A percentile compares a stretch with the other conserved stretches of the same genome.
phyloP scores from a whole-genome alignment of 2,329 filamentous ascomycete genomes.

The Fusarium clavum region DNA sequence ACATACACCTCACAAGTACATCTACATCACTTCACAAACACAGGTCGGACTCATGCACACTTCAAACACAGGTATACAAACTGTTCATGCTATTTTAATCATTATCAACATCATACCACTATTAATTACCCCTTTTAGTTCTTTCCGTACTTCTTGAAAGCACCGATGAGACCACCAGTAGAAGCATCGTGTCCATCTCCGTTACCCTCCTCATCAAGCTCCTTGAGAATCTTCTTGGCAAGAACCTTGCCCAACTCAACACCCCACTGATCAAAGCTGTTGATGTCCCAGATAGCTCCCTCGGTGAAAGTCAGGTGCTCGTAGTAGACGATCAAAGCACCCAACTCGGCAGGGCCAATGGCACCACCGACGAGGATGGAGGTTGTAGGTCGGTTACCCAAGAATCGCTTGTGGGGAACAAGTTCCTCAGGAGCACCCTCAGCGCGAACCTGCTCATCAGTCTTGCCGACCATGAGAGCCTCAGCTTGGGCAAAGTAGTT shows the following conservation, averaged over 20 bases:
- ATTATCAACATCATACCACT: conserved; percentile 30
- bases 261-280: conserved; percentile 99
- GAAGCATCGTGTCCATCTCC: conserved; percentile 83
- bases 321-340: conserved; percentile 97
- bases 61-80: conserved; percentile 5
- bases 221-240: conserved; percentile 88
- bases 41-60: not conserved
- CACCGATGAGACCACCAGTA: conserved; percentile 88
- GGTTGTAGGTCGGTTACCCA: conserved; percentile 96
- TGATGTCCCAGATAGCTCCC: conserved; percentile 99
- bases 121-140: conserved; percentile 54
- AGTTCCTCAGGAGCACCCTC: conserved; percentile 80
- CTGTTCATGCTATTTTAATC: conserved; percentile 39
- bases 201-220: conserved; percentile 83
- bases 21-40: not conserved
- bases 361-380: conserved; percentile 89
- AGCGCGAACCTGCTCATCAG: conserved; percentile 79
- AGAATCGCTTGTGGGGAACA: conserved; percentile 98
- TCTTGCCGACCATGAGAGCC: conserved; percentile 92
- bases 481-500: conserved; percentile 93
- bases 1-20: not conserved
- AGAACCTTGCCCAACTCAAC: conserved; percentile 97
- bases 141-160: conserved; percentile 81
- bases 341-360: conserved; percentile 93
- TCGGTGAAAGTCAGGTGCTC: conserved; percentile 99